Conservation (phyloP, 352 stramenopile species). For the Thalassiosira exigua region DNA sequence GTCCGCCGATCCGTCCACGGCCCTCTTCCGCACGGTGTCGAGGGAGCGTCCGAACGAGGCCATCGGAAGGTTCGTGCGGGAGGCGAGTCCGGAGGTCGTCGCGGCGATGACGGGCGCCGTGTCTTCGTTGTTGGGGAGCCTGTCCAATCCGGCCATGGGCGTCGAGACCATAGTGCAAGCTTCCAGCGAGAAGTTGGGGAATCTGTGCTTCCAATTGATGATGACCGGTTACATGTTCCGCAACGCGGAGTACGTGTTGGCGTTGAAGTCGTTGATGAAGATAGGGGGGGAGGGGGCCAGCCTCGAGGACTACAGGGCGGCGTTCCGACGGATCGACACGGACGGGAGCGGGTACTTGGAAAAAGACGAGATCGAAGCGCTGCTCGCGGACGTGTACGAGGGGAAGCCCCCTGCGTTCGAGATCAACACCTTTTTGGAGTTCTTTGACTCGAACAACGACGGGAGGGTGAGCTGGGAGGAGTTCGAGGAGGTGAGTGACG, state of each 20-base stretch:
- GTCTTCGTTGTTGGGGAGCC: slow-evolving; percentile 69
- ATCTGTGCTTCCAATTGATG: slow-evolving; percentile 83
- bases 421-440: slow-evolving; percentile 81
- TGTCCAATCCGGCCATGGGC: slow-evolving; percentile 75
- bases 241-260: slow-evolving; percentile 86
- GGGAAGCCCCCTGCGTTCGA: slow-evolving; percentile 73
- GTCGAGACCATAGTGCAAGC: slow-evolving; percentile 77
- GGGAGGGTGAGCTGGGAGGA: slow-evolving; percentile 83
- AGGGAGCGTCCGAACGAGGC: slow-evolving; percentile 71
- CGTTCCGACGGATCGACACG: slow-evolving; percentile 80
- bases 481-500: too few species aligned
- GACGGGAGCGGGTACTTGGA: slow-evolving; percentile 83
- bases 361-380: slow-evolving; percentile 69
- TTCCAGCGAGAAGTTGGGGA: slow-evolving; percentile 79
- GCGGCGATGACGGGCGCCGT: slow-evolving; percentile 80
- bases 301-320: slow-evolving; percentile 77
- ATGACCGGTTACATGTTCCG: slow-evolving; percentile 87
- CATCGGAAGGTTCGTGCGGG: slow-evolving; percentile 74
- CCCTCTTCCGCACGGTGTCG: slow-evolving; percentile 75
- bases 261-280: slow-evolving; percentile 80
- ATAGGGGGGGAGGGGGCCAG: slow-evolving; percentile 61
- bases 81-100: slow-evolving; percentile 78
- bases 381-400: slow-evolving; percentile 81
- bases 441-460: slow-evolving; percentile 86
- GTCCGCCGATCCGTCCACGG: slow-evolving; percentile 65